phyloP scores from a whole-genome alignment of 2,329 filamentous ascomycete genomes.

The Xylariaceae sp. region DNA sequence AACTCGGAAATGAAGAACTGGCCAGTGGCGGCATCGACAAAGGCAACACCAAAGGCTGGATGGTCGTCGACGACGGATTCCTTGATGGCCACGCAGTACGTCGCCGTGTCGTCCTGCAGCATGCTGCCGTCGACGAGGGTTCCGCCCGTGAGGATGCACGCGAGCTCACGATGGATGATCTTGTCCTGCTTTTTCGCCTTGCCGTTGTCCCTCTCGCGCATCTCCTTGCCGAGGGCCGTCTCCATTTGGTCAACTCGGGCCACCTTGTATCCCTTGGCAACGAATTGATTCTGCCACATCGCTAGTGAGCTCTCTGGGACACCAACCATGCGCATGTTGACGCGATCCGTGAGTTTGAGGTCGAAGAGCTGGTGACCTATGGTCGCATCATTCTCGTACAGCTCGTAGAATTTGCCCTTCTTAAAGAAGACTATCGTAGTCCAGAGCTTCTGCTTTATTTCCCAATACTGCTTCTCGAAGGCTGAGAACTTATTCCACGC shows the following conservation, averaged over 20 bases:
- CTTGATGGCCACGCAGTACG: conserved; percentile 95
- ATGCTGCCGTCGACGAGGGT: conserved; percentile 95
- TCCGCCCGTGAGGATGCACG: conserved; percentile 88
- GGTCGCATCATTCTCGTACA: conserved; percentile 97
- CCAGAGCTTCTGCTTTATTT: conserved; percentile 98
- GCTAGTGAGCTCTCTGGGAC: conserved; percentile 96
- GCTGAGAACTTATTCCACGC: conserved; percentile 86
- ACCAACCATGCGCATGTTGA: conserved; percentile 99
- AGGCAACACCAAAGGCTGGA: conserved; percentile 88
- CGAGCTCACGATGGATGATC: conserved; percentile 88
- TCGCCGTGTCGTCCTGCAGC: conserved; percentile 97
- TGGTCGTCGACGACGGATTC: conserved; percentile 74
- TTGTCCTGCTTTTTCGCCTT: conserved; percentile 82
- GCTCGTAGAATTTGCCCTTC: conserved; percentile 98
- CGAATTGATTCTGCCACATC: conserved; percentile 97
- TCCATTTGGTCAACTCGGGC: conserved; percentile 97
- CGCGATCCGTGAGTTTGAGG: conserved; percentile 94
- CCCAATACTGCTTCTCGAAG: conserved; percentile 99
- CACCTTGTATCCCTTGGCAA: conserved; percentile 97
- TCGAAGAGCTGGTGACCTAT: conserved; percentile 97
- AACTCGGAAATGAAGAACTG: conserved; percentile 95
- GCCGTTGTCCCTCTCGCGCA: conserved; percentile 85
- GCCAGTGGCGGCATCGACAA: conserved; percentile 94
- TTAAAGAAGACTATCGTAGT: conserved; percentile 99
- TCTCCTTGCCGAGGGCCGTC: conserved; percentile 93